Evolutionary conservation across 352 stramenopile genomes (phyloP), one percentile per base, ranked within the genome.

Genomic region (Globisporangium abappressorium): DNA sequence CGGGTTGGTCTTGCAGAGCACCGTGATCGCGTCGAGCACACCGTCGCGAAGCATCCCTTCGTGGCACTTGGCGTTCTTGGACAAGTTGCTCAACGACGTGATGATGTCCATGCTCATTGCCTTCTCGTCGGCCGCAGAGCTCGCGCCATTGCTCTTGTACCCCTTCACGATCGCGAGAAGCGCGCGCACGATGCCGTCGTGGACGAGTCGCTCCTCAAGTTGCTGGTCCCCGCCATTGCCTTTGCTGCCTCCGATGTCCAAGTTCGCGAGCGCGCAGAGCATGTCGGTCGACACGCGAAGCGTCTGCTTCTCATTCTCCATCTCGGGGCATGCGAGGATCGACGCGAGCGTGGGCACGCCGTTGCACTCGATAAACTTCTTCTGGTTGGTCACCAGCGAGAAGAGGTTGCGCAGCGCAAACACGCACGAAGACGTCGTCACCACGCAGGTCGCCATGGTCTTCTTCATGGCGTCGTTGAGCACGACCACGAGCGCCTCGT

Each of bases 341-440:
- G 79, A 72, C 0, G 85, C 85, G 18, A 94, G 73, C 20, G 86
- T 94, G 30, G 76, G 73, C 20, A 94, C 71, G 5, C 87, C 85
- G 57, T 87, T 80, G 54, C 73, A 79, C 24, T 74, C 74, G 18
- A 93, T 83, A 49, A 94, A 89, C 24, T 79, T 79, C 49, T 77
- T 75, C 53, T 92, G 74, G 61, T 93, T 94, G n/a, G 60, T 54
- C 18, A 68, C 64, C 5, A 81, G 62, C 2, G 79, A 84, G 54
- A 94, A 83, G 33, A 94, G 72, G 49, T 94, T 94, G 36, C 83
- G 83, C 11, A 94, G 71, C n/a, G 81, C 66, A 38, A 91, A 85
- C 4, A 94, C 85, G 38, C 87, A 90, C 0, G 82, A 66, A 12
- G 70, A 74, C 36, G 82, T 82, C 24, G 81, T 92, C 46, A 69